Percentiles rank a stretch among this genome's conserved stretches.
phyloP scores from a whole-genome alignment of 352 stramenopile species.

The Globisporangium nunn region DNA sequence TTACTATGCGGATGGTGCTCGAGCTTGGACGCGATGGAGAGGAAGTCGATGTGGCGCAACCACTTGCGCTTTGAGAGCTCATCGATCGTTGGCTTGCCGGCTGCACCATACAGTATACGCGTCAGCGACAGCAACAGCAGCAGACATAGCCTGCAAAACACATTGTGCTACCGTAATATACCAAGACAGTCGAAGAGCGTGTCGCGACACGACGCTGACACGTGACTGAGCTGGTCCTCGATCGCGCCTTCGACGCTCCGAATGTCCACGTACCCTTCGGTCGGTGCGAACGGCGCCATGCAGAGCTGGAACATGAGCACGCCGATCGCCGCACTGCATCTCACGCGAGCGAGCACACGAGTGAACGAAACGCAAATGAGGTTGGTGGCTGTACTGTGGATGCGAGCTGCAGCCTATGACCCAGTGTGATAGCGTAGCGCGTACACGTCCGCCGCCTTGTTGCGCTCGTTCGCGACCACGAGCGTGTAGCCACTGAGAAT shows the following conservation, averaged over 20 bases:
- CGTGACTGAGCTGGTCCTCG: constrained; percentile 39
- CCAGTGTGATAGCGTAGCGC: neutral
- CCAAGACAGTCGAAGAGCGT: constrained; percentile 45
- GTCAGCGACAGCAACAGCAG: neutral
- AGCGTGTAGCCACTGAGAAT: constrained; percentile 46
- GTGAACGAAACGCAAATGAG: too few relatives aligned
- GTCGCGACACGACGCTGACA: constrained; percentile 32
- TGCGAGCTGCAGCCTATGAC: too few relatives aligned
- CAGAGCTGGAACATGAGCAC: constrained; percentile 59
- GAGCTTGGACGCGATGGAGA: constrained; percentile 31
- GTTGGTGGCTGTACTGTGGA: too few relatives aligned
- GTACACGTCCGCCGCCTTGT: constrained; percentile 40
- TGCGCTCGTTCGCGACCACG: constrained; percentile 30
- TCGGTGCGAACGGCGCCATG: constrained; percentile 29
- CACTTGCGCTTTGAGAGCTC: constrained; percentile 43
- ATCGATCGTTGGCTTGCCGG: constrained; percentile 24
- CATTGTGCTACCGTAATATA: constrained; percentile 13
- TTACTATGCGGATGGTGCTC: constrained; percentile 11
- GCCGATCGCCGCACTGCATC: constrained; percentile 35
- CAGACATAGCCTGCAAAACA: too few relatives aligned
- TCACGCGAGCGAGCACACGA: too few relatives aligned
- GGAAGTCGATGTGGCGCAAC: constrained; percentile 50
- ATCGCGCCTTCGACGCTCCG: constrained; percentile 30
- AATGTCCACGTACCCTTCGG: constrained; percentile 17
- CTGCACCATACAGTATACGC: constrained; percentile 8